Base-by-base conservation (phyloP, 768 basidiomycete genomes). In the Boletus bicolor region DNA sequence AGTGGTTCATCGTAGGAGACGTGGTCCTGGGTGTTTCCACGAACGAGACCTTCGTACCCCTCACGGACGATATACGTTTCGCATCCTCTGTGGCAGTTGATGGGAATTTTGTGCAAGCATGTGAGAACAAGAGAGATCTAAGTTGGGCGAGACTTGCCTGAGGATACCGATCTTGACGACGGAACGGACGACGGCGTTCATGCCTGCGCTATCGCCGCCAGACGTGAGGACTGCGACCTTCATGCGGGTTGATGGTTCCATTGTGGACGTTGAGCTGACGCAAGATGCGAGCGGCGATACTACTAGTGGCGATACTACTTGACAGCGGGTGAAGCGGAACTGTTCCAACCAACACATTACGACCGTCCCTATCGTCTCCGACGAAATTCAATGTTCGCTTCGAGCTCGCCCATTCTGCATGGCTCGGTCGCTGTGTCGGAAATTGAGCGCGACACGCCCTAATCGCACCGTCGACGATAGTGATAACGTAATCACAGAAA, bases 201-300 rank as follows among this genome's bases (percentile, higher is more conserved):
- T 93, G 66, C 97, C 97, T 50, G 97, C 95, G 74, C 91, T 93
- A 79, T 99, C 97, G 68, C 97, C 96, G 44, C 96, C 97, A 3
- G 89, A 91, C 1, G 97, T 99, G 60, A 98, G 83, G 48, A 96
- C 88, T 1, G 95, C 96, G 68, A 97, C 82, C 78, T 93, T 94
- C 85, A 94, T 92, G 41, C 21, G 44, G 28, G 46, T 12, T 14
- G 32, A 30, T 43, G 34, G 41, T 38, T 30, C 19, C 30, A 24
- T 50, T 15, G 6, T 56, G 35, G 21, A 44, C 26, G 48, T n/a
- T 17, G 47, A n/a, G 7, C 35, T 24, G 48, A 37, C 15, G 19
- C 24, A 49, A n/a, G 48, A 7, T 12, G 21, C 21, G 21, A 24
- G 21, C 21, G 45, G 45, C 14, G 35, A 49, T n/a, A 49, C 36